Evolutionary conservation across 768 basidiomycete genomes (phyloP), one percentile per base, ranked within the genome.

Genomic region (Podaxis sp.): DNA sequence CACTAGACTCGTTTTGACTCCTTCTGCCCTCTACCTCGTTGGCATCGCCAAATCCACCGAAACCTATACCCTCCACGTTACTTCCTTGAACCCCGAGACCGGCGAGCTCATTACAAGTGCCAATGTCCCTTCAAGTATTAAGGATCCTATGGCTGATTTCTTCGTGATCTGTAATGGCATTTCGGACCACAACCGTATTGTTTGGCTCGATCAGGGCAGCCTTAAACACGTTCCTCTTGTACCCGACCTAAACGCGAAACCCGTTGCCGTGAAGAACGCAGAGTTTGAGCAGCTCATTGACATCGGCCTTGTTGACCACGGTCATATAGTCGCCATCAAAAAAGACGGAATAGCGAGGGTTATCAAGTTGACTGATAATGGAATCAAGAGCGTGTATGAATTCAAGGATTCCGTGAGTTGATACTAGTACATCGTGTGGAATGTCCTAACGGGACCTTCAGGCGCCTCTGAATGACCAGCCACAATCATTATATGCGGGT

Each of bases 31-130:
- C 39, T 95, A 85, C 66, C 76, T 79, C 7, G 69, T 89, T 24
- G 87, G 86, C 2, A 70, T 85, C 30, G 75, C 82, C 5, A 83
- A 82, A 63, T 81, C 81, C 0, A 72, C 79, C 63, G 69, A 79
- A 1, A 78, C 87, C 0, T 86, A 87, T 68, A 88, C 87, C 13
- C 75, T 96, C 0, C 87, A 90, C 61, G 78, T 91, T 65, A 83
- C 86, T 22, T 78, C 87, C 0, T 75, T 96, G 6, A 80, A 85
- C 54, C 69, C 86, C 0, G 58, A 72, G 2, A 84, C 82, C 3
- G 90, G 89, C 3, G 75, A 80, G 42, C 65, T 87, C 22, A 67
- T 88, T 59, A 69, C 78, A 12, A 79, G 74, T 24, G 77, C 75
- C 1, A 77, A 84, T 61, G 74, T 94, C 38, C 83, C 87, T 13